Percentiles rank a stretch among this genome's conserved stretches.
Conservation (phyloP, 768 basidiomycete genomes). For the Boletus subparvulus region DNA sequence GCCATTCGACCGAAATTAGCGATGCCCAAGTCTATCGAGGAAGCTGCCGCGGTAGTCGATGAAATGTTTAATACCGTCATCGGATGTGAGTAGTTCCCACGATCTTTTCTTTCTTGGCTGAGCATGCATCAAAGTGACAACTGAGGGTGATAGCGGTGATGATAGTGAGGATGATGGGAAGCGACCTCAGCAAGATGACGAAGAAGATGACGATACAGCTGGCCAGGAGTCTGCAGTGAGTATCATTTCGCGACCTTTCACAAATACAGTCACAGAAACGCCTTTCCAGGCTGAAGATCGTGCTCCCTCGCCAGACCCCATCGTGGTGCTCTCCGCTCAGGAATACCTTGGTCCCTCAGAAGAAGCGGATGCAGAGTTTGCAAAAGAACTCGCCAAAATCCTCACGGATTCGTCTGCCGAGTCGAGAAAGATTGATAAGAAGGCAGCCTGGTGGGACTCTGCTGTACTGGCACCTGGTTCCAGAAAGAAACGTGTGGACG, state of each 20-base stretch:
- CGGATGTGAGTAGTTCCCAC: constrained; percentile 42
- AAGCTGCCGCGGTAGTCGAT: constrained; percentile 86
- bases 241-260: background rate
- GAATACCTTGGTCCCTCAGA: constrained; percentile 81
- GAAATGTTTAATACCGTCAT: constrained; percentile 76
- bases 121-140: constrained; percentile 29
- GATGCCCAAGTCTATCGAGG: constrained; percentile 72
- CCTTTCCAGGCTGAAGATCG: constrained; percentile 53
- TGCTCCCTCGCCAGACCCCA: constrained; percentile 79
- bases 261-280: background rate
- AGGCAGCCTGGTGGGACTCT: constrained; percentile 89
- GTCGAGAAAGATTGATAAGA: constrained; percentile 83
- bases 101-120: constrained; percentile 8
- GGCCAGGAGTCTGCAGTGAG: constrained; percentile 56
- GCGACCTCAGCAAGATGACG: constrained; percentile 50
- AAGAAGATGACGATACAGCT: constrained; percentile 58
- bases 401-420: constrained; percentile 85
- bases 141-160: constrained; percentile 44
- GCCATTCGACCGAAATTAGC: constrained; percentile 82
- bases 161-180: constrained; percentile 52
- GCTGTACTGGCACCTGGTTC: constrained; percentile 67
- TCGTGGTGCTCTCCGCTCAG: constrained; percentile 67
- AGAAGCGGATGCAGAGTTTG: constrained; percentile 91
- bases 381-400: constrained; percentile 93
- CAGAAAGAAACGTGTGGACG: constrained; percentile 66